Conservation (phyloP, 2,329 filamentous ascomycete species). For the Penicillium occitanis region DNA sequence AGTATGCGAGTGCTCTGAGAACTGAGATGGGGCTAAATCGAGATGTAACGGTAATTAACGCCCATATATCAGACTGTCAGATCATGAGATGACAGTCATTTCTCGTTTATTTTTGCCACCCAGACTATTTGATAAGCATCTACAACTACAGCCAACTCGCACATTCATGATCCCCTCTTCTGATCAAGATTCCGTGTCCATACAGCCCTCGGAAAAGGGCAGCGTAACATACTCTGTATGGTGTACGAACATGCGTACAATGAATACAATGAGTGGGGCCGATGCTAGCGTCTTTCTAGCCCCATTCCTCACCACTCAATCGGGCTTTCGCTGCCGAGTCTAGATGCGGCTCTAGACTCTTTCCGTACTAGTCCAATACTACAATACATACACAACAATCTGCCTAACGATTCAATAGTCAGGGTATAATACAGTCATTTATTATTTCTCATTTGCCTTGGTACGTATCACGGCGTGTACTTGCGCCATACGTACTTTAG, state of each 20-base stretch:
- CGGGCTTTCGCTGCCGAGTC: constrained; percentile 17
- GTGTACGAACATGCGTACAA: not conserved
- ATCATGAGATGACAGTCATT: not conserved
- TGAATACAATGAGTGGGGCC: constrained; percentile 8
- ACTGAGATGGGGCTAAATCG: constrained; percentile 4
- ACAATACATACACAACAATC: not conserved
- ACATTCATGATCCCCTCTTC: not conserved
- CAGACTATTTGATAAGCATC: not conserved
- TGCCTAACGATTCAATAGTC: not conserved
- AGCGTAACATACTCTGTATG: not conserved
- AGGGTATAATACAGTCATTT: not conserved
- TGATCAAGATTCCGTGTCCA: too few species aligned
- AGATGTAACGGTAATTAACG: constrained; percentile 1
- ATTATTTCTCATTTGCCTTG: not conserved
- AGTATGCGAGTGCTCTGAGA: not conserved
- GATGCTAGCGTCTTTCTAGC: not conserved
- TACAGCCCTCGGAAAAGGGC: not conserved
- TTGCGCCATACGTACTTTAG: not conserved
- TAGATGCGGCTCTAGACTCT: constrained; percentile 8
- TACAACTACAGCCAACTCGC: not conserved
- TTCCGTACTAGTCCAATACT: not conserved
- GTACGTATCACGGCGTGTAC: not conserved
- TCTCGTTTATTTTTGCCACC: not conserved
- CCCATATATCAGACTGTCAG: not conserved
- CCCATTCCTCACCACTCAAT: constrained; percentile 17